A percentile compares a stretch with the other conserved stretches of the same genome.
Conservation (phyloP, 2,329 filamentous ascomycete species). For the Blastomyces parvus region DNA sequence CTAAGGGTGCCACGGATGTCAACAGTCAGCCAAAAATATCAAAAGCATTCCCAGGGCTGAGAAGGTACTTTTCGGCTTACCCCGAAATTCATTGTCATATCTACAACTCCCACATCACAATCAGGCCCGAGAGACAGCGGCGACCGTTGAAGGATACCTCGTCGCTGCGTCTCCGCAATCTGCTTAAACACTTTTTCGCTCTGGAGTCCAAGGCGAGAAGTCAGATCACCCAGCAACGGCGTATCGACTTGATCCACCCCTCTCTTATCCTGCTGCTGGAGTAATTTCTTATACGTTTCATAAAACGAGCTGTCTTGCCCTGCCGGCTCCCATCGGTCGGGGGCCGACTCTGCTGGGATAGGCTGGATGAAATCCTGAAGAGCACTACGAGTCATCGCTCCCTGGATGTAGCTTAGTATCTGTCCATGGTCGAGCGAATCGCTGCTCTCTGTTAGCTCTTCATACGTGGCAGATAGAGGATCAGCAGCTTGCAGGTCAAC, state of each 20-base stretch:
- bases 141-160: constrained; percentile 58
- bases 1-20: constrained; percentile 13
- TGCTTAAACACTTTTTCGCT: constrained; percentile 55
- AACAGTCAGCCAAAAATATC: not conserved
- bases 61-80: constrained; percentile 22
- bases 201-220: constrained; percentile 48
- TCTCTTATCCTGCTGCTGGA: constrained; percentile 43
- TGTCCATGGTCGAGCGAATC: constrained; percentile 62
- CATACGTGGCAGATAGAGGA: constrained; percentile 46
- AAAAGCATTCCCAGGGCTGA: not conserved
- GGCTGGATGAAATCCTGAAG: constrained; percentile 49
- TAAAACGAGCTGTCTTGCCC: constrained; percentile 35
- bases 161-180: constrained; percentile 59
- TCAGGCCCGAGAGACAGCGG: constrained; percentile 40
- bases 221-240: constrained; percentile 55
- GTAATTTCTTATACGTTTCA: constrained; percentile 41
- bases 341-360: constrained; percentile 32
- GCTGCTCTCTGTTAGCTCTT: constrained; percentile 70
- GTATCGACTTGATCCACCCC: constrained; percentile 42
- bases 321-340: constrained; percentile 34
- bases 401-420: constrained; percentile 68
- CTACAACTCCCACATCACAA: constrained; percentile 34
- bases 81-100: constrained; percentile 50
- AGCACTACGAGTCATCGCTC: constrained; percentile 57
- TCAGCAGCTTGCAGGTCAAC: constrained; percentile 67